Evolutionary conservation across 495 filamentous ascomycete genomes (phyloP).

Genomic region (Penicillium egyptiacum): DNA sequence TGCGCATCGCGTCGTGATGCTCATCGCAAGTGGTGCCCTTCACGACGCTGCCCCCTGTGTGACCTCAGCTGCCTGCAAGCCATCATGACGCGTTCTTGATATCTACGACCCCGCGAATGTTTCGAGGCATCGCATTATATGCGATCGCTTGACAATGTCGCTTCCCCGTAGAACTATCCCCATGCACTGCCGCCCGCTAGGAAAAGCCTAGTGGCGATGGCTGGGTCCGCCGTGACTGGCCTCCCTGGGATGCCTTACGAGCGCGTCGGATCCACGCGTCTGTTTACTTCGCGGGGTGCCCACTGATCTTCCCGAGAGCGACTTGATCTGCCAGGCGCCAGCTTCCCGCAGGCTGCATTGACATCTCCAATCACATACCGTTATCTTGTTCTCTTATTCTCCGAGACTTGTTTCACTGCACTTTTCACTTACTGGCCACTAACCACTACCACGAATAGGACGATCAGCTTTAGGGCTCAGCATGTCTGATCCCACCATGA

Average conservation of each 20-base stretch:
- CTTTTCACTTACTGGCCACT: slow-evolving; percentile 18
- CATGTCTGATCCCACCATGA: slow-evolving; percentile 47
- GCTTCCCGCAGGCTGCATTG: slow-evolving; percentile 10
- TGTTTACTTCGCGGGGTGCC: slow-evolving; percentile 23
- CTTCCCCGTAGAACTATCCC: neutral
- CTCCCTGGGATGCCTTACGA: slow-evolving; percentile 3
- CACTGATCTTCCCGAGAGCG: slow-evolving; percentile 17
- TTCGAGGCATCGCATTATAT: slow-evolving; percentile 1
- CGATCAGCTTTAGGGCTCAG: slow-evolving; percentile 15
- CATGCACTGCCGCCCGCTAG: neutral
- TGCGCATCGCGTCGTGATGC: slow-evolving; percentile 12
- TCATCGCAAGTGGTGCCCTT: slow-evolving; percentile 14
- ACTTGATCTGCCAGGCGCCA: slow-evolving; percentile 10
- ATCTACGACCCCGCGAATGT: slow-evolving; percentile 14
- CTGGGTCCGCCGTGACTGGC: neutral
- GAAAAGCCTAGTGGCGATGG: slow-evolving; percentile 1
- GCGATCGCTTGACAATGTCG: neutral
- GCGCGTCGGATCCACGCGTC: slow-evolving; percentile 22
- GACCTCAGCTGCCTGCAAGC: slow-evolving; percentile 32
- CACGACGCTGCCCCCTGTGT: slow-evolving; percentile 18
- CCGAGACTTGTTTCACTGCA: slow-evolving; percentile 9
- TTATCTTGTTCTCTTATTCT: neutral
- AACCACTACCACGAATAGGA: slow-evolving; percentile 15
- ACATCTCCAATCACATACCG: slow-evolving; percentile 3
- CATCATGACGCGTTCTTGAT: slow-evolving; percentile 36